Evolutionary conservation across 75 land plant genomes (phyloP).

Genomic region (Ceratopteris richardii): DNA sequence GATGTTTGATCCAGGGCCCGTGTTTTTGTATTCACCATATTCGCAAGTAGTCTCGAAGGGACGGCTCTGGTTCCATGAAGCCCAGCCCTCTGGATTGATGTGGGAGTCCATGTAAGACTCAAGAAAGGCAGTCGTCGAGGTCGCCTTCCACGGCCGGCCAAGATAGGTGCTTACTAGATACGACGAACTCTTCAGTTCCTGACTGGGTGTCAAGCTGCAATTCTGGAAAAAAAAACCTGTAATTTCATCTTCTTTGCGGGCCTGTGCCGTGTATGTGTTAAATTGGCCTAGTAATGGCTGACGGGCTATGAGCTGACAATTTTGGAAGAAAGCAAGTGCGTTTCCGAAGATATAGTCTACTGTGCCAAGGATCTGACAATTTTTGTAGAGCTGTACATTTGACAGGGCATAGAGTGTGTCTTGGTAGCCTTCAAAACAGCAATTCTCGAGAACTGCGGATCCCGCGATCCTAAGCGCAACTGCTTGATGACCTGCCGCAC

Average conservation of each 20-base stretch:
- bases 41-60: conserved; percentile 33
- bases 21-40: conserved; percentile 44
- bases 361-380: conserved; percentile 54
- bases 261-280: conserved; percentile 61
- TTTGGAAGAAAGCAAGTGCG: conserved; percentile 50
- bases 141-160: conserved; percentile 72
- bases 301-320: conserved; percentile 50
- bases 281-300: conserved; percentile 33
- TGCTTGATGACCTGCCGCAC: conserved; percentile 60
- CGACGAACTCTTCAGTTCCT: conserved; percentile 28
- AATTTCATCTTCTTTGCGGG: conserved; percentile 45
- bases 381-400: conserved; percentile 46
- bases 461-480: conserved; percentile 56
- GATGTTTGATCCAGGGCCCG: conserved; percentile 25
- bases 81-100: conserved; percentile 60
- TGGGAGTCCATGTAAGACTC: conserved; percentile 32
- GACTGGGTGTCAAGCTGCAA: conserved; percentile 35
- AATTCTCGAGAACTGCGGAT: conserved; percentile 40
- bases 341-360: conserved; percentile 63
- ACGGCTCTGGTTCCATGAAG: conserved; percentile 39
- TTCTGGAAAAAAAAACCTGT: conserved; percentile 64
- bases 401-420: conserved; percentile 47
- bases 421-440: conserved; percentile 49
- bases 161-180: conserved; percentile 27
- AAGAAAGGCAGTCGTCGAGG: conserved; percentile 48